phyloP scores from a whole-genome alignment of 2,329 filamentous ascomycete species.

The Fusarium ambrosium region DNA sequence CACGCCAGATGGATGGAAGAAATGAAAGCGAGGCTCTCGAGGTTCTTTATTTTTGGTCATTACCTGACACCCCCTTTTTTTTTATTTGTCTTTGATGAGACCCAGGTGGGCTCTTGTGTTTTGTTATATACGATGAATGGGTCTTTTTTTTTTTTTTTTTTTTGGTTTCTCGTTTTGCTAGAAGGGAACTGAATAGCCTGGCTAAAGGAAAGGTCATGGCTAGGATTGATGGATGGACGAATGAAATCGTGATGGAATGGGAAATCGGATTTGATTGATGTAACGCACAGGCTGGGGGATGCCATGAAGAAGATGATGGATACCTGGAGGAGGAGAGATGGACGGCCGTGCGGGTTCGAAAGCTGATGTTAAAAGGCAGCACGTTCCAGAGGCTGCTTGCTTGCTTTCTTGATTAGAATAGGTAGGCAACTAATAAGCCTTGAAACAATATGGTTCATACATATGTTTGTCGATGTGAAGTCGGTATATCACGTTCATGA shows the following conservation, averaged over 20 bases:
- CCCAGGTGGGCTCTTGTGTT: slow-evolving; percentile 2
- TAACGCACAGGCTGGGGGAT: slow-evolving; percentile 2
- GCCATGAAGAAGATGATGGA: slow-evolving; percentile 8
- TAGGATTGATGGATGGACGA: slow-evolving; percentile 7
- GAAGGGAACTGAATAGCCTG: slow-evolving; percentile 12
- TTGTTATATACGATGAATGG: slow-evolving; percentile 26
- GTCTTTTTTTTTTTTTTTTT: neutral
- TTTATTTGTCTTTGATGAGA: neutral
- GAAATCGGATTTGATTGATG: slow-evolving; percentile 30
- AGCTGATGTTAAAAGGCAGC: slow-evolving; percentile 1
- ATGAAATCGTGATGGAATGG: slow-evolving; percentile 3
- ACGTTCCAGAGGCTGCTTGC: slow-evolving; percentile 6
- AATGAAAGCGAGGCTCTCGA: slow-evolving; percentile 5
- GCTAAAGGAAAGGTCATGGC: neutral
- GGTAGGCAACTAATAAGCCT: slow-evolving; percentile 19
- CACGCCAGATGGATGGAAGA: slow-evolving; percentile 13
- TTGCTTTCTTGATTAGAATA: slow-evolving; percentile 18
- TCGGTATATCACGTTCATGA: neutral
- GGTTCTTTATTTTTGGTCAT: neutral
- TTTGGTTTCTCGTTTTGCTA: slow-evolving; percentile 11
- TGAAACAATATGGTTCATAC: neutral
- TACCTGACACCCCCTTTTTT: neutral
- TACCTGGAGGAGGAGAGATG: neutral
- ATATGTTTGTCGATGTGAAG: neutral
- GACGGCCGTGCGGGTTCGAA: slow-evolving; percentile 4